These are phyloP conservation scores for Pythium guiyangense DNA, from an alignment of 352 stramenopile genomes.

Conservation along the genomic window DNA sequence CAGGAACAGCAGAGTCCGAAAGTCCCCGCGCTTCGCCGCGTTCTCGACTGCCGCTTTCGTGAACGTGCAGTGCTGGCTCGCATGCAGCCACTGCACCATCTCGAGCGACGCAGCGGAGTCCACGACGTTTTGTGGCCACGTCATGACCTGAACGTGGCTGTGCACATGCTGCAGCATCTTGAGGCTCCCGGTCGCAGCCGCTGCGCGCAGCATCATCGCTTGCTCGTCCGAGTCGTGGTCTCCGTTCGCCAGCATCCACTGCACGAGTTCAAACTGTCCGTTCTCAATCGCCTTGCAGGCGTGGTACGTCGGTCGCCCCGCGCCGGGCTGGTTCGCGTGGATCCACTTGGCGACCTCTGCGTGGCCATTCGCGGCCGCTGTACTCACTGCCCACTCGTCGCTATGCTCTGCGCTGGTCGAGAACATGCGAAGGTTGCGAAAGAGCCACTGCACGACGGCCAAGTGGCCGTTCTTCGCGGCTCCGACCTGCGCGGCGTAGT, in stretches of 20 bases:
- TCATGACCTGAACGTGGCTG: not conserved
- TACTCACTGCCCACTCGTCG: no score
- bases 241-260: not conserved
- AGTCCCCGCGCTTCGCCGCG: not conserved
- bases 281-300: not conserved
- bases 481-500: not conserved
- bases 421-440: not conserved
- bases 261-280: not conserved
- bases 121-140: not conserved
- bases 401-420: no score
- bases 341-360: conserved; percentile 22
- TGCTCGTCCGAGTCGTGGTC: not conserved
- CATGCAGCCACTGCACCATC: conserved; percentile 27
- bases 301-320: not conserved
- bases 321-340: conserved; percentile 12
- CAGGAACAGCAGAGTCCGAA: conserved; percentile 4
- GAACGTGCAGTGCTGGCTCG: not conserved
- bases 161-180: not conserved
- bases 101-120: conserved; percentile 2
- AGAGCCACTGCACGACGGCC: not conserved
- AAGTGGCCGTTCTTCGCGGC: not conserved
- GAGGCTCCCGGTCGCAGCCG: not conserved
- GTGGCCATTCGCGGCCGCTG: conserved; percentile 17
- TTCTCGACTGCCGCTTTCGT: conserved; percentile 1
- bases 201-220: not conserved